Base-by-base conservation (phyloP, 352 stramenopile genomes). In the Globisporangium nodosum region DNA sequence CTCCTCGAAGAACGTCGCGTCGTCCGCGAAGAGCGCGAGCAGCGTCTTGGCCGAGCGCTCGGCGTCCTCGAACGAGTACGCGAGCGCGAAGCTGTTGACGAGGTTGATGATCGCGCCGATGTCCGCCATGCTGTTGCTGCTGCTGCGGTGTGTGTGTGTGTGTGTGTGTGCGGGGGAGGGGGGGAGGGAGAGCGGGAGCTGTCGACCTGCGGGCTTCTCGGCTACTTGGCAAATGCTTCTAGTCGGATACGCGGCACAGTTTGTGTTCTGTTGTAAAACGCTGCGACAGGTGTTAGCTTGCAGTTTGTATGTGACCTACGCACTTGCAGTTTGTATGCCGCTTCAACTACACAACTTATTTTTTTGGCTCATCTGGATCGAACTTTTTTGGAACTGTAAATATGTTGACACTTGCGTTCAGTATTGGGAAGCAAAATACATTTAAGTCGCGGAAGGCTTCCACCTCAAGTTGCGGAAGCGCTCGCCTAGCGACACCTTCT, bases 21-120 rank as follows among this genome's bases (percentile, higher is more conserved):
- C 80, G 31, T 82, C 72, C 35, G 73, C 72, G 67, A 94, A 94
- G 55, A 89, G 74, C 52, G 65, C 64, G 56, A 94, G 63, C 12
- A 94, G 66, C 54, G 77, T 64, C 68, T 87, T 76, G 47, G 85
- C 66, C 21, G 78, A 90, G 65, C 76, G 74, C 40, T 90, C 78
- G n/a, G 66, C 71, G 60, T 90, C 74, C 66, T 92, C 79, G 20
- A 92, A 72, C 70, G 81, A 89, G 68, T 90, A 94, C 49, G 75
- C 66, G 27, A 84, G 70, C 63, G 84, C 84, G 57, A 92, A 94
- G 54, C 67, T 74, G 75, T 94, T 94, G 40, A 94, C 76, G 64
- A 94, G 74, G 76, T 92, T 94, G 57, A 90, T 78, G 62, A 94
- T 88, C 18, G 84, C 72, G 30, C 70, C 71, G 58, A 87, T 70